phyloP scores from a whole-genome alignment of 805 yeast species.

The Myxozyma monticola region DNA sequence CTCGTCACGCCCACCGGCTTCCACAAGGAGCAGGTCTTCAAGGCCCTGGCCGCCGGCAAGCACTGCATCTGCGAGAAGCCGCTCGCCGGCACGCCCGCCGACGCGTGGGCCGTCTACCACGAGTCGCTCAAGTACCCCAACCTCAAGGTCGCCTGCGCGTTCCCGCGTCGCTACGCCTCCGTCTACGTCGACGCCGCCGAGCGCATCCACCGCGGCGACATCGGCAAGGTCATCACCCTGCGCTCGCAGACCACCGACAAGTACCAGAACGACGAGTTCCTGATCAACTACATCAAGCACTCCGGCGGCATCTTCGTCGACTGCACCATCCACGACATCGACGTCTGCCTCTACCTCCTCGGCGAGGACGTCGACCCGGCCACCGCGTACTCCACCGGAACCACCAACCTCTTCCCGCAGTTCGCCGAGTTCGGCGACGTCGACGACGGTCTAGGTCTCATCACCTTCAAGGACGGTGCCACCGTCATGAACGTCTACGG shows the following conservation, averaged over 20 bases:
- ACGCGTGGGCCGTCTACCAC: slow-evolving; percentile 27
- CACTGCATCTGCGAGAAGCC: slow-evolving; percentile 37
- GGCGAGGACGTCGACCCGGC: slow-evolving; percentile 27
- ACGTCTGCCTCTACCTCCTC: slow-evolving; percentile 23
- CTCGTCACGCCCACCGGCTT: slow-evolving; percentile 33
- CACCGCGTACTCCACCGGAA: slow-evolving; percentile 28
- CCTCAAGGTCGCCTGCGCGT: slow-evolving; percentile 28
- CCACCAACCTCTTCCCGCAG: slow-evolving; percentile 28
- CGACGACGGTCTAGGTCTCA: slow-evolving; percentile 30
- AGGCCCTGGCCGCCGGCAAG: slow-evolving; percentile 34
- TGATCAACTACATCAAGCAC: slow-evolving; percentile 24
- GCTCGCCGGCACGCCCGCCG: slow-evolving; percentile 29
- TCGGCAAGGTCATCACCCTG: slow-evolving; percentile 25
- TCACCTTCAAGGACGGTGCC: slow-evolving; percentile 27
- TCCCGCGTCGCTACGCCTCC: slow-evolving; percentile 23
- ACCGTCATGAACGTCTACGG: slow-evolving; percentile 22
- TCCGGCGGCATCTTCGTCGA: slow-evolving; percentile 35
- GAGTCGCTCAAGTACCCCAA: slow-evolving; percentile 23
- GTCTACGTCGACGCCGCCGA: slow-evolving; percentile 23
- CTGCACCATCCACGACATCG: slow-evolving; percentile 31
- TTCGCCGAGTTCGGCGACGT: slow-evolving; percentile 30
- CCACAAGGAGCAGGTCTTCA: slow-evolving; percentile 32
- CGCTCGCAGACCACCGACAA: slow-evolving; percentile 31
- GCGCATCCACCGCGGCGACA: slow-evolving; percentile 22
- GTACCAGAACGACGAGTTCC: slow-evolving; percentile 10